phyloP scores from a whole-genome alignment of 176 grass and related monocot species.

The Juncus inflexus region DNA sequence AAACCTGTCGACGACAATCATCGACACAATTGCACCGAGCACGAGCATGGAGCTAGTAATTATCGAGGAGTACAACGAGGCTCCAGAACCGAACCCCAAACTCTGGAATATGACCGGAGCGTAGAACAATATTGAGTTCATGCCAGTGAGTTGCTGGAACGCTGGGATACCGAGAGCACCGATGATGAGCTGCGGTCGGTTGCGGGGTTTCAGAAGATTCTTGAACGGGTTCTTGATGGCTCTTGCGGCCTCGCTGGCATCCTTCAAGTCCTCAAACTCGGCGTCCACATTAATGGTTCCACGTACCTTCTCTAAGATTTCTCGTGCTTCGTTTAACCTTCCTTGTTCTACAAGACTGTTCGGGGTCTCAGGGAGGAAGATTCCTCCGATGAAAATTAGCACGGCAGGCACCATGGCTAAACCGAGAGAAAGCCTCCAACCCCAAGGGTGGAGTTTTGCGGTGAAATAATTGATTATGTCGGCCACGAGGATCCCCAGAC shows the following conservation, averaged over 20 bases:
- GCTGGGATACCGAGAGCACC: slow-evolving; percentile 83
- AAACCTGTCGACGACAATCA: slow-evolving; percentile 60
- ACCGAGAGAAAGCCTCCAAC: slow-evolving; percentile 45
- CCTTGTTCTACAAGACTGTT: slow-evolving; percentile 49
- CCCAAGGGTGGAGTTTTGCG: slow-evolving; percentile 40
- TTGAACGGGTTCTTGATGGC: slow-evolving; percentile 46
- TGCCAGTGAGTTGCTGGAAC: slow-evolving; percentile 89
- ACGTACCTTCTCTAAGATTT: slow-evolving; percentile 19
- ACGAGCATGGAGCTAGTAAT: slow-evolving; percentile 91
- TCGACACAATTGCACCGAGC: slow-evolving; percentile 71
- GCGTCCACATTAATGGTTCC: slow-evolving; percentile 26
- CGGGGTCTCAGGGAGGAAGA: slow-evolving; percentile 50
- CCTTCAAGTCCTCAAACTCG: slow-evolving; percentile 36
- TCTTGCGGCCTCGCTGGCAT: slow-evolving; percentile 24
- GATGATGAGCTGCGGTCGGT: slow-evolving; percentile 81
- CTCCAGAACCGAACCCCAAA: slow-evolving; percentile 57
- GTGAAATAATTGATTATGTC: slow-evolving; percentile 41
- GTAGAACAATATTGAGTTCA: slow-evolving; percentile 95
- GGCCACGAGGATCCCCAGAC: slow-evolving; percentile 29
- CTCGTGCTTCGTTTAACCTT: slow-evolving; percentile 18
- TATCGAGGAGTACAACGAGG: slow-evolving; percentile 71
- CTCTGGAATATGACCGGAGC: slow-evolving; percentile 91
- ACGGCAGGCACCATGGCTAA: slow-evolving; percentile 30
- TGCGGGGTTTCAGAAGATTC: slow-evolving; percentile 62
- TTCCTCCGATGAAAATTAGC: slow-evolving; percentile 30